Conservation (phyloP, 1,284 basidiomycete species). For the Mrakiaceae sp. region DNA sequence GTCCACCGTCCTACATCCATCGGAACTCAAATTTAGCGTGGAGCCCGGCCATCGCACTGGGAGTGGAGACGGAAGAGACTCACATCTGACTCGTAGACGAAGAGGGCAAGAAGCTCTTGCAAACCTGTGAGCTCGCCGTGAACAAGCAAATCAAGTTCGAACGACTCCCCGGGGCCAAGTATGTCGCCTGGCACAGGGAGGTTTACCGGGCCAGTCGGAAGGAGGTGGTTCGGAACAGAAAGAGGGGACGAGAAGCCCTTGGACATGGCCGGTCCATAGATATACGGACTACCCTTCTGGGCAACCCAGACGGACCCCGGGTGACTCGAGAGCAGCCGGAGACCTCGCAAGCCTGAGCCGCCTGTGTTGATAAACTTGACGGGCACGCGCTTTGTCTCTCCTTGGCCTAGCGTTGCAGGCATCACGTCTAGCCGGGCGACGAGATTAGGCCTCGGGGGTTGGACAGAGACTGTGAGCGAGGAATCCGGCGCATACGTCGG, state of each 20-base stretch:
- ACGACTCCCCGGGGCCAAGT: constrained; percentile 22
- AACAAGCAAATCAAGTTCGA: constrained; percentile 22
- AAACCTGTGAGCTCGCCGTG: constrained; percentile 18
- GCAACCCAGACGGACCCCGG: constrained; percentile 20
- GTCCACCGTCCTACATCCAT: no score
- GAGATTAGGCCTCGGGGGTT: constrained; percentile 29
- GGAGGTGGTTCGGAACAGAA: constrained; percentile 24
- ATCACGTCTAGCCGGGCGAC: constrained; percentile 22
- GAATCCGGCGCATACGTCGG: constrained; percentile 36
- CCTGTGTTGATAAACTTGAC: constrained; percentile 32
- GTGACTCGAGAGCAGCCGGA: constrained; percentile 27
- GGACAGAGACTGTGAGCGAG: constrained; percentile 31
- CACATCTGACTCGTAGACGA: constrained; percentile 9
- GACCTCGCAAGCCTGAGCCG: constrained; percentile 21
- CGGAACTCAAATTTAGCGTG: neutral
- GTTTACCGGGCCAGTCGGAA: constrained; percentile 8
- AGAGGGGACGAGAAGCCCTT: neutral
- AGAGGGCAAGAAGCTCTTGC: constrained; percentile 21
- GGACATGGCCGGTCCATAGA: neutral
- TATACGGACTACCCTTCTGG: neutral
- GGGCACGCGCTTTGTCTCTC: constrained; percentile 24
- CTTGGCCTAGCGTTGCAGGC: constrained; percentile 25
- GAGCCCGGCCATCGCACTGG: neutral
- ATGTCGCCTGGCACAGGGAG: constrained; percentile 16
- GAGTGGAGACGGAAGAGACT: neutral